Base-by-base conservation (phyloP, 495 filamentous ascomycete species). In the Neurospora sp. region DNA sequence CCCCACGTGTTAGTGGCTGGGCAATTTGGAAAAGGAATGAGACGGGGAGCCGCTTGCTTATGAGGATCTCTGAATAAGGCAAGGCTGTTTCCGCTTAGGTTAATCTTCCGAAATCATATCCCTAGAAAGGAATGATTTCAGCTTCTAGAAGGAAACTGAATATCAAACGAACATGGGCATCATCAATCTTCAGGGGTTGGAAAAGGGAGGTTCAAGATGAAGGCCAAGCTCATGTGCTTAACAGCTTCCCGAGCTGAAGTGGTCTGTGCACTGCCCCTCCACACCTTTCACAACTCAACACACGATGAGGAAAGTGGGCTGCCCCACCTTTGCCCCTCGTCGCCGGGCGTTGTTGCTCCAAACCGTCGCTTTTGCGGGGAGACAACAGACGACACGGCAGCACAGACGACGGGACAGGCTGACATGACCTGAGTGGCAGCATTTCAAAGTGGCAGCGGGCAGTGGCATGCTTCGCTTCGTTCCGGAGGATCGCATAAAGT, bases 221-320 rank as follows among this genome's bases (percentile, higher is more conserved):
- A 31, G 54, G 8, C 54, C 20, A 62, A 62, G 54, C 54, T 62
- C 48, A 59, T 59, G 11, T 31, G 20, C 48, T 59, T 31, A 31
- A 59, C 20, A 59, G 48, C 48, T 59, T 59, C 48, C 48, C 20
- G 46, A 59, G 62, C 62, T 31, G 74, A 44, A 69, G 71, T 76
- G 73, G 72, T 77, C 76, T 71, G 76, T 79, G 75, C 77, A 31
- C 70, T 76, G 71, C 79, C 78, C 78, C 79, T 75, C 78, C 76
- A 76, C 44, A 73, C 38, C 48, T 27, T 71, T 41, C 54, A 59
- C n/a, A n/a, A 75, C n/a, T 71, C 40, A 71, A 44, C 40, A 27
- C 31, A 69, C 31, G 66, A 37, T 35, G 31, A 37, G 72, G 73
- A 69, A 76, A 70, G 72, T 44, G 76, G 73, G 41, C 69, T 77